A percentile compares a stretch with the other conserved stretches of the same genome.
phyloP scores from a whole-genome alignment of 345 rosid species.

The Corchorus olitorius region DNA sequence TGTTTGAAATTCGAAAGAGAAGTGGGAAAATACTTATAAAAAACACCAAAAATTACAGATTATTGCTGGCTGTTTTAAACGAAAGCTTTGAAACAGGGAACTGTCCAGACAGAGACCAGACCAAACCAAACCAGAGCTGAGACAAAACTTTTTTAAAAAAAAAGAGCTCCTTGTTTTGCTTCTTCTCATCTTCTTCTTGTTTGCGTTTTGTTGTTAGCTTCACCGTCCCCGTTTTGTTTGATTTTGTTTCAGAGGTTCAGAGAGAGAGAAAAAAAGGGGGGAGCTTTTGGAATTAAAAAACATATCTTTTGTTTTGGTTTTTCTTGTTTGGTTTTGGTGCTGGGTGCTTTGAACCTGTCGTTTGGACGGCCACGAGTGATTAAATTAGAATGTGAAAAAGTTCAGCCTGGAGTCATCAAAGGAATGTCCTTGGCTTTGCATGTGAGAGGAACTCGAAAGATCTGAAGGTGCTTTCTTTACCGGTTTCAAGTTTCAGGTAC shows the following conservation, averaged over 20 bases:
- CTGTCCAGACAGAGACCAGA: background rate
- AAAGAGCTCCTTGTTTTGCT: background rate
- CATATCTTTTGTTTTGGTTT: background rate
- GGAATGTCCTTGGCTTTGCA: conserved; percentile 18
- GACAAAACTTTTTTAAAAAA: background rate
- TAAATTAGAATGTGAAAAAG: conserved; percentile 6
- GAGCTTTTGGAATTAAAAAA: background rate
- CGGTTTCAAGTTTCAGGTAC: conserved; percentile 41
- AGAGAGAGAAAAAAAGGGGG: background rate
- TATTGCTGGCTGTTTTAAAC: background rate
- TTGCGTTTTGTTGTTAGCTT: background rate
- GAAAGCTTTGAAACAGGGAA: background rate
- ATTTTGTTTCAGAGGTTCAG: background rate
- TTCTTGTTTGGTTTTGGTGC: conserved; percentile 1
- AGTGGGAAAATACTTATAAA: background rate
- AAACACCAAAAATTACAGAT: background rate
- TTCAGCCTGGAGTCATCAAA: conserved; percentile 6
- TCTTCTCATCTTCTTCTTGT: background rate
- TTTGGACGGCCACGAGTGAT: conserved; percentile 9
- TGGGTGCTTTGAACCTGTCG: conserved; percentile 1
- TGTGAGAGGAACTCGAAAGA: conserved; percentile 34
- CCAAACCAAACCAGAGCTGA: background rate
- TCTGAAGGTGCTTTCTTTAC: conserved; percentile 42
- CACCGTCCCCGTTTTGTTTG: background rate
- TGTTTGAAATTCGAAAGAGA: conserved; percentile 6